Evolutionary conservation across 305 asterid species (phyloP), one percentile per base, ranked within the genome.

Genomic region (Solanum hybrid): DNA sequence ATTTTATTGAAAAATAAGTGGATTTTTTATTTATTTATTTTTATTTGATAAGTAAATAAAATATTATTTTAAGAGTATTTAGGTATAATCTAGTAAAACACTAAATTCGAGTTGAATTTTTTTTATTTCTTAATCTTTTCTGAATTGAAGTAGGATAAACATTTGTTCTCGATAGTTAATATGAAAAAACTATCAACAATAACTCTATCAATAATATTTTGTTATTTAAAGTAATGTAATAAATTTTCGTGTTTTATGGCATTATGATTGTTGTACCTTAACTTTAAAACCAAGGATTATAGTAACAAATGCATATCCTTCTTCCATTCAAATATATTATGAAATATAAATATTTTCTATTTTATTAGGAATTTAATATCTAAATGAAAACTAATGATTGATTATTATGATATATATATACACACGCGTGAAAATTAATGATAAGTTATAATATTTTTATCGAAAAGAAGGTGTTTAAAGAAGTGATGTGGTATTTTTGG

Each of bases 11-110:
- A 24, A 70, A 70, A 5, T 1, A 26, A 10, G 32, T 10, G 7
- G 0, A 11, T 70, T 24, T 10, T 7, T 10, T 38, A 8, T 65
- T 68, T 57, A 22, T 37, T 65, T 65, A 9, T 22, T 57, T n/a
- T 68, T 68, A 22, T 68, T 68, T 0, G 14, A 4, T n/a, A 68
- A n/a, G 14, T n/a, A n/a, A 68, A n/a, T 65, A 65, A 65, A 22
- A 8, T 9, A 9, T 9, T 68, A 68, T 10, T n/a, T 10, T n/a
- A 68, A 68, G 1, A 68, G 6, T n/a, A 22, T 22, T 22, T 65
- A 65, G 26, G 11, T 65, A 65, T 22, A 65, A 22, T 22, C 27
- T 61, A 65, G 73, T 9, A 96, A 96, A 81, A 97, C 96, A 20
- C 72, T 22, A 61, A 1, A 7, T 17, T 20, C 10, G 14, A n/a